phyloP scores from a whole-genome alignment of 495 filamentous ascomycete species.

The Chaetomidium leptoderma region DNA sequence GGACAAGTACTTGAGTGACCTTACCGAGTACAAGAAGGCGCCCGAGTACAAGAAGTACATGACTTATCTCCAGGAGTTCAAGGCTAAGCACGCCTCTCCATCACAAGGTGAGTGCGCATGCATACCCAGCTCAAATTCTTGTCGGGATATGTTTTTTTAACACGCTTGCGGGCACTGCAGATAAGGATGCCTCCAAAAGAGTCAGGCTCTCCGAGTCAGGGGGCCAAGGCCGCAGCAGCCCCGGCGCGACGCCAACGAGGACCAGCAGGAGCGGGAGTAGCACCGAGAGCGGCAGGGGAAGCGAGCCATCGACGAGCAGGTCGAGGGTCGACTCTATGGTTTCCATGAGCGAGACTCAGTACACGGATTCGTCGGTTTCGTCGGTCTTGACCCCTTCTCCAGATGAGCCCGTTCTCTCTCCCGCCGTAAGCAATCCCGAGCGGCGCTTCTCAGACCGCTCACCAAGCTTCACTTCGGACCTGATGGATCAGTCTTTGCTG shows the following conservation, averaged over 20 bases:
- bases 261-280: constrained; percentile 42
- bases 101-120: constrained; percentile 39
- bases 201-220: constrained; percentile 33
- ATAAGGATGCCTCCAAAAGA: constrained; percentile 45
- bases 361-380: constrained; percentile 25
- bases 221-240: constrained; percentile 29
- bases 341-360: constrained; percentile 35
- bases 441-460: constrained; percentile 24
- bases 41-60: constrained; percentile 54
- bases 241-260: constrained; percentile 32
- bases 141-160: constrained; percentile 7
- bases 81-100: constrained; percentile 54
- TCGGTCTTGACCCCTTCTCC: constrained; percentile 25
- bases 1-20: constrained; percentile 62
- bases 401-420: constrained; percentile 37
- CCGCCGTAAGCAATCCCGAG: constrained; percentile 20
- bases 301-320: constrained; percentile 41
- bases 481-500: constrained; percentile 14
- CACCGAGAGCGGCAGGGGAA: constrained; percentile 41
- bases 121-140: neutral
- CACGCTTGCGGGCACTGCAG: constrained; percentile 23
- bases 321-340: constrained; percentile 39
- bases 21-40: constrained; percentile 72
- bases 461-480: constrained; percentile 23
- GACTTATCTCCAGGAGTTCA: constrained; percentile 69